Conservation (phyloP, 192 early-diverging fungal species). For the Backusella sp. region DNA sequence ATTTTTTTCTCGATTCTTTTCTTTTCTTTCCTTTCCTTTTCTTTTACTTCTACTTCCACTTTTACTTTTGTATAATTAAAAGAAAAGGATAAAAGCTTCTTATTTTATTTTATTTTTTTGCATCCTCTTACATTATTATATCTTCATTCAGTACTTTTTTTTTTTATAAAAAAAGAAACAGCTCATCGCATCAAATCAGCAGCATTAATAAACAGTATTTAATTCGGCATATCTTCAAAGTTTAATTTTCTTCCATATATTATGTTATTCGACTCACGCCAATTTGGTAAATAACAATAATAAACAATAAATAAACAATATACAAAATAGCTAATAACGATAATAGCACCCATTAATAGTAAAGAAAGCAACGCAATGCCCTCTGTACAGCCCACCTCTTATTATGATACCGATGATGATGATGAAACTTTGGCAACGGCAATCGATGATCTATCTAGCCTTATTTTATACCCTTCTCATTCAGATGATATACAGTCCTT, state of each 20-base stretch:
- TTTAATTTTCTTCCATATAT: background rate
- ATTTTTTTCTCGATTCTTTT: background rate
- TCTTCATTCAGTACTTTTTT: background rate
- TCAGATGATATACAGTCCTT: constrained; percentile 1
- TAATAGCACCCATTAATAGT: background rate
- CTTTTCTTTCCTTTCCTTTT: background rate
- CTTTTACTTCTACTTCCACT: background rate
- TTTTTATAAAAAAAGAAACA: background rate
- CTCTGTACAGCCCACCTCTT: background rate
- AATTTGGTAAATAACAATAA: constrained; percentile 1
- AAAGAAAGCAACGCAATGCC: background rate
- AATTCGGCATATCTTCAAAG: constrained; percentile 5
- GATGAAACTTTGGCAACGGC: constrained; percentile 11
- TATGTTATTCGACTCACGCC: background rate
- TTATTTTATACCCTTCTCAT: constrained; percentile 3
- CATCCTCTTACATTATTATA: background rate
- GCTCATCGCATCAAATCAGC: background rate
- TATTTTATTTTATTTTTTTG: background rate
- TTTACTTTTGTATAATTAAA: background rate
- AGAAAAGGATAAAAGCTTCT: background rate
- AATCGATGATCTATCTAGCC: constrained; percentile 12
- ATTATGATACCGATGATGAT: constrained; percentile 10
- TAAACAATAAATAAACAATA: background rate
- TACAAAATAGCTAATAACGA: background rate
- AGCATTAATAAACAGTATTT: background rate